phyloP scores from a whole-genome alignment of 768 basidiomycete genomes.

The Arthromyces matolae region DNA sequence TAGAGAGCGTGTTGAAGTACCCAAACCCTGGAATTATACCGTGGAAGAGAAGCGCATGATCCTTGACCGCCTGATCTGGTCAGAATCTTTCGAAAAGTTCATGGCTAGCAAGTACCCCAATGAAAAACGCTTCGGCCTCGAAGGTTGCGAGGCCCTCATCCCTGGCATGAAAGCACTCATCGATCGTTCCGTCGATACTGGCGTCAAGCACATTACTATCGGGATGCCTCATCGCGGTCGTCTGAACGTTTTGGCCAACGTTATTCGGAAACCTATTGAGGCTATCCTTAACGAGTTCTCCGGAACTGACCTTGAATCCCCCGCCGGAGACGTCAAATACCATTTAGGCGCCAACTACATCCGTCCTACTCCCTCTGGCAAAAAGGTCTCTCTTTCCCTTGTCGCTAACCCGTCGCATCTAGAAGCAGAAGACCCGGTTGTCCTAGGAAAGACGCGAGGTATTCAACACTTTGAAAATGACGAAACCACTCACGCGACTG shows the following conservation, averaged over 20 bases:
- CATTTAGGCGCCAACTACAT: slow-evolving; percentile 99
- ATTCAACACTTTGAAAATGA: slow-evolving; percentile 94
- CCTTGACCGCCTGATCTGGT: slow-evolving; percentile 98
- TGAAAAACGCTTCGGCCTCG: slow-evolving; percentile 98
- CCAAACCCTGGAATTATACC: slow-evolving; percentile 96
- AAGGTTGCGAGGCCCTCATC: slow-evolving; percentile 95
- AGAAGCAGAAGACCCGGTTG: slow-evolving; percentile 95
- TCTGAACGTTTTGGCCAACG: slow-evolving; percentile 95
- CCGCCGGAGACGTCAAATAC: slow-evolving; percentile 98
- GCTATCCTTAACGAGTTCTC: slow-evolving; percentile 97
- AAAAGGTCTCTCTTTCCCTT: slow-evolving; percentile 94
- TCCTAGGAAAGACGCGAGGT: slow-evolving; percentile 97
- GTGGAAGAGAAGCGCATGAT: slow-evolving; percentile 99
- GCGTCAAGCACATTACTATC: slow-evolving; percentile 93
- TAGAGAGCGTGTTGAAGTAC: slow-evolving; percentile 90
- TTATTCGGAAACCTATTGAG: slow-evolving; percentile 97
- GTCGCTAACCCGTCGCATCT: slow-evolving; percentile 99
- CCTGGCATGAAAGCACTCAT: slow-evolving; percentile 99
- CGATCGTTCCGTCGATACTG: slow-evolving; percentile 94
- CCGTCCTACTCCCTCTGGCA: slow-evolving; percentile 95
- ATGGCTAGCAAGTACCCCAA: slow-evolving; percentile 98
- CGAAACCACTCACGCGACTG: slow-evolving; percentile 71
- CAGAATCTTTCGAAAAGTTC: slow-evolving; percentile 99
- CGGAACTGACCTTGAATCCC: slow-evolving; percentile 68
- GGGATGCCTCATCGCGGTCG: slow-evolving; percentile 99